These are phyloP conservation scores for Fusarium clavum DNA, from an alignment of 2,329 filamentous ascomycete genomes.

Conservation along the genomic window DNA sequence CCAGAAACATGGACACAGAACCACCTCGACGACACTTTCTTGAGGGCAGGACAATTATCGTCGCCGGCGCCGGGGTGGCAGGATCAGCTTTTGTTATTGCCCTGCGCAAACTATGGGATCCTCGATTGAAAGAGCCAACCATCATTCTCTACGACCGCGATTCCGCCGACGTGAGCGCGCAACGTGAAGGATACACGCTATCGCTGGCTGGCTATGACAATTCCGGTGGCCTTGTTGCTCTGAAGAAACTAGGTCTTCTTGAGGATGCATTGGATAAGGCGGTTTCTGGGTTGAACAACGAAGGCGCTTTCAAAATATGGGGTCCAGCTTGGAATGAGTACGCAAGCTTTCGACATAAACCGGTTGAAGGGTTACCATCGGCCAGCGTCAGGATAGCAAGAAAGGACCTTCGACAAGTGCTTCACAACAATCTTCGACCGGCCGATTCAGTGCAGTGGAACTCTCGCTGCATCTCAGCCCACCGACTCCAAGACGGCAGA, in stretches of 20 bases:
- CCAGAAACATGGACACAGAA: slow-evolving; percentile 18
- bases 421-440: slow-evolving; percentile 46
- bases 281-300: slow-evolving; percentile 47
- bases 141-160: slow-evolving; percentile 59
- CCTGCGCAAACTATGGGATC: slow-evolving; percentile 55
- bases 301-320: slow-evolving; percentile 57
- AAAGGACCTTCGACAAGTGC: slow-evolving; percentile 50
- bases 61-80: slow-evolving; percentile 58
- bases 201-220: slow-evolving; percentile 53
- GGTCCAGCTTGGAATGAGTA: slow-evolving; percentile 51
- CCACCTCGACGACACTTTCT: slow-evolving; percentile 49
- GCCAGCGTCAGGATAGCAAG: slow-evolving; percentile 53
- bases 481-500: slow-evolving; percentile 38
- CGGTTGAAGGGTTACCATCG: slow-evolving; percentile 51
- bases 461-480: slow-evolving; percentile 42
- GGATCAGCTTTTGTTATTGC: slow-evolving; percentile 57
- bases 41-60: slow-evolving; percentile 55
- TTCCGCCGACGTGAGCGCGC: slow-evolving; percentile 42
- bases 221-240: slow-evolving; percentile 52
- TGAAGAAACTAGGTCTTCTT: slow-evolving; percentile 55
- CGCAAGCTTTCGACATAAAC: slow-evolving; percentile 48
- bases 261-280: slow-evolving; percentile 49
- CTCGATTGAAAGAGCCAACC: slow-evolving; percentile 46
- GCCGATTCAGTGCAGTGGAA: slow-evolving; percentile 45
- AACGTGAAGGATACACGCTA: slow-evolving; percentile 55